Conservation (phyloP, 208 protist genomes). For the Leishmania turanica region DNA sequence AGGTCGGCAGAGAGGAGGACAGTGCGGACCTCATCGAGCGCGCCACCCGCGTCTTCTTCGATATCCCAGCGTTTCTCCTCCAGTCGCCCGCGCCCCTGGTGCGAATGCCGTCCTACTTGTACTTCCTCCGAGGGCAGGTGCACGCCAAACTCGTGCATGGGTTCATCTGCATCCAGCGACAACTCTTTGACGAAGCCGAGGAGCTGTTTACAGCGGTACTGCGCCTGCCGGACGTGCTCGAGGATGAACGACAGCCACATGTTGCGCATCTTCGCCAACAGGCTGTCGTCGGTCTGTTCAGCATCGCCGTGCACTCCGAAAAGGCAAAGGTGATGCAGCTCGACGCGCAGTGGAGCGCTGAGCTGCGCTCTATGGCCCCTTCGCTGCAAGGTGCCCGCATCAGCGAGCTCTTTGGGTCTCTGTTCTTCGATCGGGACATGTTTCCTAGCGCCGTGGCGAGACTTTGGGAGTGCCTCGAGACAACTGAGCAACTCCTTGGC, state of each 20-base stretch:
- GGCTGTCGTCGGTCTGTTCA: constrained; percentile 43
- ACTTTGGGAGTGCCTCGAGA: constrained; percentile 54
- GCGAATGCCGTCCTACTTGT: constrained; percentile 26
- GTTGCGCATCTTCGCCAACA: constrained; percentile 32
- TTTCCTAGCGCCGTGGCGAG: constrained; percentile 36
- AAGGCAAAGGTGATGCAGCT: constrained; percentile 33
- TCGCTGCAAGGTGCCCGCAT: constrained; percentile 38
- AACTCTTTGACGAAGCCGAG: constrained; percentile 31
- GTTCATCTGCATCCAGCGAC: constrained; percentile 21
- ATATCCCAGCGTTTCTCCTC: constrained; percentile 31
- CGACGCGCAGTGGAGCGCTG: constrained; percentile 38
- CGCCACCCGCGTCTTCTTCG: constrained; percentile 27
- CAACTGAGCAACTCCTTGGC: constrained; percentile 43
- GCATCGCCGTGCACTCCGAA: constrained; percentile 30
- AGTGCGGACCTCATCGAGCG: constrained; percentile 27
- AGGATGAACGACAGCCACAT: constrained; percentile 21
- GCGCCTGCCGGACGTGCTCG: constrained; percentile 31
- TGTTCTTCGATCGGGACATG: constrained; percentile 44
- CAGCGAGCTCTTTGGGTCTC: constrained; percentile 46
- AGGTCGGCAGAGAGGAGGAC: not conserved
- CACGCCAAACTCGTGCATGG: constrained; percentile 21
- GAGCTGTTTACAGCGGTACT: constrained; percentile 29
- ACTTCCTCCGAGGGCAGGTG: constrained; percentile 27
- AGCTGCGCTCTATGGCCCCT: constrained; percentile 28
- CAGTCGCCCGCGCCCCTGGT: not conserved